A percentile compares a stretch with the other conserved stretches of the same genome.
phyloP scores from a whole-genome alignment of 257 asterid species.

The Gardenia jasminoides region DNA sequence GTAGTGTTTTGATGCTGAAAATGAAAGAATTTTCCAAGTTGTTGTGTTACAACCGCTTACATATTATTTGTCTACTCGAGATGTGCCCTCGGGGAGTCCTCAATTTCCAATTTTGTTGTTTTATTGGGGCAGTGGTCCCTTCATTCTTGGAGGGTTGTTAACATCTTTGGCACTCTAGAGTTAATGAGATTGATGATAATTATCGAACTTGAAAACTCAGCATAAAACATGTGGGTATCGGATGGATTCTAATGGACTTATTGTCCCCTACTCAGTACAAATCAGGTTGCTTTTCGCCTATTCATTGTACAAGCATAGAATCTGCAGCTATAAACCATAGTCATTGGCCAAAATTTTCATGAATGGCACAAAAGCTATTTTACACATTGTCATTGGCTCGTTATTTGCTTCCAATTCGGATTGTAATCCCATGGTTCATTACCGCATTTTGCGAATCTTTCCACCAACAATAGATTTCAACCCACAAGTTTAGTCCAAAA shows the following conservation, averaged over 20 bases:
- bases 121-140: background rate
- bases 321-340: conserved; percentile 3
- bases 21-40: no score
- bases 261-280: background rate
- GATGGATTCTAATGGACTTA: background rate
- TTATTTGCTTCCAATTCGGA: background rate
- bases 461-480: no score
- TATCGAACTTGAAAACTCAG: no score
- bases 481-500: no score
- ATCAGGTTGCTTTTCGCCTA: background rate
- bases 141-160: background rate
- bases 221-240: background rate
- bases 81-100: background rate
- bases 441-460: no score
- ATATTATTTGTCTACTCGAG: background rate
- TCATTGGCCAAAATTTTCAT: no score
- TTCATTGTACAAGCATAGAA: background rate
- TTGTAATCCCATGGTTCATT: background rate
- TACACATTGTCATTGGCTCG: background rate
- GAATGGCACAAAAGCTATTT: background rate
- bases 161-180: background rate
- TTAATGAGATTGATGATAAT: background rate
- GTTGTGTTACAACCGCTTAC: no score
- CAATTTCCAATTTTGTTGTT: background rate
- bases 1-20: no score